Evolutionary conservation across 192 early-diverging fungal species (phyloP), one percentile per base, ranked within the genome.

Genomic region (Dispira parvispora): DNA sequence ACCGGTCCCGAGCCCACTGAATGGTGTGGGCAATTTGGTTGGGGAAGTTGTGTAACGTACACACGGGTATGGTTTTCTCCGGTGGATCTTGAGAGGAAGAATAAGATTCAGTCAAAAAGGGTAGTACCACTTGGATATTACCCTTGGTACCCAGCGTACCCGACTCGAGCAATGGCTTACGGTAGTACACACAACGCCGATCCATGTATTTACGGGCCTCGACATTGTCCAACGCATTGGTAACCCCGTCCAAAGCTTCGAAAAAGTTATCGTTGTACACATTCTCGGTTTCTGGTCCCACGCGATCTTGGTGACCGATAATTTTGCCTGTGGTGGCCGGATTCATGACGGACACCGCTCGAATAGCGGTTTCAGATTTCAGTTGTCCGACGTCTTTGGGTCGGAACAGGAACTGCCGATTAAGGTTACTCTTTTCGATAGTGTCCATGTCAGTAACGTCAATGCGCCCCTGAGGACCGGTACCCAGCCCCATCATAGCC

Each of bases 131-230:
- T 75, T 99, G 96, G 11, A 92, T 96, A 79, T 99, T 99, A 63
- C 96, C 96, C 78, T 99, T 99, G 58, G 96, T 99, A 25, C 96
- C 96, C 14, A 99, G 78, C 2, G 96, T 99, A 25, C 96, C 96
- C 32, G 92, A 96, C 73, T 99, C 96, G 56, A 99, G 73, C 60
- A 99, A 74, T 20, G 94, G 84, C 75, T 95, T 97, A 67, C 90
- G 77, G 73, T 82, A 96, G 74, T 89, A 97, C 26, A 99, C 91
- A 74, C 96, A 99, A 61, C 96, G 85, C 62, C 87, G 73, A 71
- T 99, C 96, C 77, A 99, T 88, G 69, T 99, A 99, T 76, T 87
- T 82, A 61, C 96, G 87, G 23, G 96, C 93, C 62, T 94, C 91
- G 25, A 99, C 88, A 67, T 99, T 99, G 68, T 99, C 96, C 64